Percentiles rank a stretch among this genome's conserved stretches.
Conservation (phyloP, 352 stramenopile genomes). For the Phytophthora hybrid region DNA sequence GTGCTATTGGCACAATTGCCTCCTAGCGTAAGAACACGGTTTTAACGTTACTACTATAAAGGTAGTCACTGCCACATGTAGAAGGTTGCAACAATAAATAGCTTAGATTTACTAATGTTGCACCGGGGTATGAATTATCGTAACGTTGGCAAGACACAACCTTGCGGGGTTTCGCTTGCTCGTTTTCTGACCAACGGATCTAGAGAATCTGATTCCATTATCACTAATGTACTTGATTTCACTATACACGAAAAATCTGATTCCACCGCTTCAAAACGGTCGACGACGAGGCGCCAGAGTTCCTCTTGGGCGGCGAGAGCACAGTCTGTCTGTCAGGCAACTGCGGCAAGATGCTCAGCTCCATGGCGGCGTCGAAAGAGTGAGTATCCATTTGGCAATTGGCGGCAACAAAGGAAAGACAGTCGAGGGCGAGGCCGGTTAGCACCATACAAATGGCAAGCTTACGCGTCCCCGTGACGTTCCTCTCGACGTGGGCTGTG, state of each 20-base stretch:
- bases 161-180: conserved; percentile 10
- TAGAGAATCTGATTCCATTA: conserved; percentile 14
- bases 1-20: neutral
- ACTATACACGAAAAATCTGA: conserved; percentile 7
- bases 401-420: neutral
- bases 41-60: too few relatives aligned
- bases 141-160: too few relatives aligned
- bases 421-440: neutral
- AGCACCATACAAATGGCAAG: conserved; percentile 19
- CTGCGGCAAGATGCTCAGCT: conserved; percentile 25
- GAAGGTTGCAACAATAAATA: neutral
- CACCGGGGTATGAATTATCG: too few relatives aligned
- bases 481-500: conserved; percentile 24
- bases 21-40: neutral
- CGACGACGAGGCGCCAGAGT: neutral
- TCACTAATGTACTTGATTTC: conserved; percentile 13
- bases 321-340: neutral
- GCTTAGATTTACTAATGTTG: too few relatives aligned
- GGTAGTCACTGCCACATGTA: neutral
- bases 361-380: conserved; percentile 31
- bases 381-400: conserved; percentile 19
- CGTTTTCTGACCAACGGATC: conserved; percentile 25
- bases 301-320: conserved; percentile 6
- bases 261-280: too few relatives aligned
- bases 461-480: neutral